Percentiles rank a stretch among this genome's conserved stretches.
phyloP scores from a whole-genome alignment of 2,329 filamentous ascomycete genomes.

The Fusarium pseudonygamai region DNA sequence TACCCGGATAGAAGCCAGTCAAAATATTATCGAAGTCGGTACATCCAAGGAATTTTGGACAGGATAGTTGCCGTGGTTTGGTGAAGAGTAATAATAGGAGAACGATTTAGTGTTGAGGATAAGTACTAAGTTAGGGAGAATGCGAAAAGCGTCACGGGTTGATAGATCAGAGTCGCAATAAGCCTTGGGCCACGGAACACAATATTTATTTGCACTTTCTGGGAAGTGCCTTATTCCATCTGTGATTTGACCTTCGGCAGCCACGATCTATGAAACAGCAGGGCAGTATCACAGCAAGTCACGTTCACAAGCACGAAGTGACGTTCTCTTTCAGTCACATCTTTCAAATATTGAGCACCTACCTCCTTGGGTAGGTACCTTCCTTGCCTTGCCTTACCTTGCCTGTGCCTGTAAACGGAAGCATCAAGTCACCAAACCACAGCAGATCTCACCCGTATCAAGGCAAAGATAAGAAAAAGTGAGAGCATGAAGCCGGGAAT shows the following conservation, averaged over 20 bases:
- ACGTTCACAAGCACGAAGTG: not conserved
- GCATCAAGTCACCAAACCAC: not conserved
- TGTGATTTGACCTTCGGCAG: not conserved
- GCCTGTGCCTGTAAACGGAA: not conserved
- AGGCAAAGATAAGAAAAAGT: not conserved
- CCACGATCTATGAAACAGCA: not conserved
- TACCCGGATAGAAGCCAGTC: not conserved
- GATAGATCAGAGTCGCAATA: not conserved
- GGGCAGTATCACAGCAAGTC: not conserved
- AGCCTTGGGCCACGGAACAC: not conserved
- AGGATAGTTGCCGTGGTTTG: not conserved
- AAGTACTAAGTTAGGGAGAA: conserved; percentile 6
- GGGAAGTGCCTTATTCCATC: not conserved
- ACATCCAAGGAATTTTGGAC: not conserved
- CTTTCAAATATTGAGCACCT: not conserved
- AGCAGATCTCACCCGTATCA: not conserved
- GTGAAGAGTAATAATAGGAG: not conserved
- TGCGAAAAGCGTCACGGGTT: not conserved
- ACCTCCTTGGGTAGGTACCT: not conserved
- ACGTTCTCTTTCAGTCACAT: not conserved
- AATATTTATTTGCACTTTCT: not conserved
- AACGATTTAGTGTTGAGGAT: not conserved
- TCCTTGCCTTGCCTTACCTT: not conserved
- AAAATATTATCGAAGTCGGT: not conserved
- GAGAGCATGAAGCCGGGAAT: not conserved